Conservation (phyloP, 2,329 filamentous ascomycete species). For the Pseudocercospora macadamiae region DNA sequence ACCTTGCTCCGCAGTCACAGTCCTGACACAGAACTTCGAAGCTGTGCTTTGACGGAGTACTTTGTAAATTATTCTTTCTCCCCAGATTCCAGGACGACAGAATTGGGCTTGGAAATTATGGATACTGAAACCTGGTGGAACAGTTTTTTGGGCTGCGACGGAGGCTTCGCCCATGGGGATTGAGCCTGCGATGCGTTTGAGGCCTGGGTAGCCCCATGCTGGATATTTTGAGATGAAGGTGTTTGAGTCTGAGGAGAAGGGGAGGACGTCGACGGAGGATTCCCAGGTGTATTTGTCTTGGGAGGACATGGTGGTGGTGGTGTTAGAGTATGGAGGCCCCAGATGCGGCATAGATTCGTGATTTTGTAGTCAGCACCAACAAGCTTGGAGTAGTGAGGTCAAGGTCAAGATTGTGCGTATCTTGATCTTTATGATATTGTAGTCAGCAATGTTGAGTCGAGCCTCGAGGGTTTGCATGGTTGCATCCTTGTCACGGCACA, state of each 20-base stretch:
- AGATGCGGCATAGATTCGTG: no score
- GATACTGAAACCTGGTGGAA: not conserved
- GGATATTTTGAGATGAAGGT: conserved; percentile 6
- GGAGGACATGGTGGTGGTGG: not conserved
- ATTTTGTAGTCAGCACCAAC: no score
- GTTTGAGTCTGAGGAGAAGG: not conserved
- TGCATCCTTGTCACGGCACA: no score
- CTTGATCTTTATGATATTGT: no score
- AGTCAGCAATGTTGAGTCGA: no score
- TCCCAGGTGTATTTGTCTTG: not conserved
- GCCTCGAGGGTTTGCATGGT: no score
- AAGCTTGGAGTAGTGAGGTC: no score
- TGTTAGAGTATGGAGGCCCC: no score
- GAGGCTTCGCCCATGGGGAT: conserved; percentile 3
- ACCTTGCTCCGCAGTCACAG: not conserved
- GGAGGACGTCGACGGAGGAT: not conserved
- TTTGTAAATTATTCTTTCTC: not conserved
- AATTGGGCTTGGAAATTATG: conserved; percentile 8
- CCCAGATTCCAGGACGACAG: not conserved
- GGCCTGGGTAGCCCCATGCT: conserved; percentile 6
- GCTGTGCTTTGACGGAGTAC: not conserved
- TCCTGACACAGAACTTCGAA: conserved; percentile 1
- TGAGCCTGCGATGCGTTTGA: conserved; percentile 4
- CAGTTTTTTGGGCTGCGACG: conserved; percentile 9
- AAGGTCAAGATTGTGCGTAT: no score